A percentile compares a stretch with the other conserved stretches of the same genome.
Conservation (phyloP, 140 eudicot species). For the Bidens hawaiensis region DNA sequence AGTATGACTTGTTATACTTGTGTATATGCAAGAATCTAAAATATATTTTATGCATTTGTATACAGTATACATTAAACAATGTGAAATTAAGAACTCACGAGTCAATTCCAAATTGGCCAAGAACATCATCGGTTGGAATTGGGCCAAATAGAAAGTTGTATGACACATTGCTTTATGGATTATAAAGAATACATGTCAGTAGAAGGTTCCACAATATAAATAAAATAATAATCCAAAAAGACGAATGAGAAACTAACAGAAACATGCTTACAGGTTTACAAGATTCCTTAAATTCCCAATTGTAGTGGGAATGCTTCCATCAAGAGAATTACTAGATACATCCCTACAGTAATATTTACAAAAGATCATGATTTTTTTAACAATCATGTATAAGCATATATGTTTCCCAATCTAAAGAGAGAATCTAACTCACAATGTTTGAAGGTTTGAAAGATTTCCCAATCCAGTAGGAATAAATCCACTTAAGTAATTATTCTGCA, state of each 20-base stretch:
- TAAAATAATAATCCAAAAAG: not conserved
- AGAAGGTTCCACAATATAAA: constrained; percentile 3
- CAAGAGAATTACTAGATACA: constrained; percentile 91
- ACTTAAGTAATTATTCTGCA: constrained; percentile 92
- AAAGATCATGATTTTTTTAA: not conserved
- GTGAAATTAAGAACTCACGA: constrained; percentile 56
- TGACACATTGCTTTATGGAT: constrained; percentile 72
- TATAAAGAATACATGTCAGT: constrained; percentile 10
- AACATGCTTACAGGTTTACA: constrained; percentile 49
- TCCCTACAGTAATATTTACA: constrained; percentile 47
- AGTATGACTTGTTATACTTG: not conserved
- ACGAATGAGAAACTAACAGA: constrained; percentile 5
- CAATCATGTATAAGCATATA: not conserved
- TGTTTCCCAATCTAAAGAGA: constrained; percentile 12
- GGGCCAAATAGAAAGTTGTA: constrained; percentile 80
- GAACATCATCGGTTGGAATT: constrained; percentile 73
- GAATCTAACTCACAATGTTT: constrained; percentile 54
- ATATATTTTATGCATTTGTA: not conserved
- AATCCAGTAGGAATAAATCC: constrained; percentile 74
- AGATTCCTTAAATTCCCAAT: constrained; percentile 72
- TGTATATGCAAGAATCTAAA: not conserved
- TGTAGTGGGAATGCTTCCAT: constrained; percentile 83
- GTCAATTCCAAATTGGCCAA: constrained; percentile 54
- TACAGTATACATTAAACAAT: not conserved
- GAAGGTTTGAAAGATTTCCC: constrained; percentile 74